Conservation (phyloP, 345 rosid species). For the Gossypium rotundifolium region DNA sequence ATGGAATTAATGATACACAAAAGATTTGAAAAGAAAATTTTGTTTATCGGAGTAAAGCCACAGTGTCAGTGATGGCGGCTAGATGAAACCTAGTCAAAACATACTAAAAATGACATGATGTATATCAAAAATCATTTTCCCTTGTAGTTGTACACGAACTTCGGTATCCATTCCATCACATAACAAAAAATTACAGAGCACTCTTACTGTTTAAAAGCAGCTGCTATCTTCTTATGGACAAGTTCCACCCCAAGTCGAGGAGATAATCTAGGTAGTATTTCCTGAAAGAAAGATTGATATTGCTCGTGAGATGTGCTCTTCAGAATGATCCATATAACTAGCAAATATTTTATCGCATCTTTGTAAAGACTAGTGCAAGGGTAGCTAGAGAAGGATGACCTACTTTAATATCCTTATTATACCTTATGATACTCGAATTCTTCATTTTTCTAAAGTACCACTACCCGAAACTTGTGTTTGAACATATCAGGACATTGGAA, state of each 20-base stretch:
- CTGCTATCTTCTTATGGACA: slow-evolving; percentile 68
- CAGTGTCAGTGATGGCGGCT: neutral
- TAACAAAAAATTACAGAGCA: neutral
- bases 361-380: neutral
- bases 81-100: slow-evolving; percentile 1
- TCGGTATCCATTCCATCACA: neutral
- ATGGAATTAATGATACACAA: neutral
- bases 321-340: slow-evolving; percentile 5
- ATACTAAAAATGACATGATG: neutral
- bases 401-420: neutral
- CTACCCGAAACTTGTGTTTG: neutral
- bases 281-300: slow-evolving; percentile 30
- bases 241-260: slow-evolving; percentile 68
- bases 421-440: neutral
- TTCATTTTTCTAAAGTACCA: neutral
- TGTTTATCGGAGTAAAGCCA: slow-evolving; percentile 3
- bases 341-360: neutral
- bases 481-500: neutral
- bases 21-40: neutral
- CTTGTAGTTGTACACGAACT: neutral
- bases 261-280: slow-evolving; percentile 60
- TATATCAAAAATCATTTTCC: neutral
- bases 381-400: neutral
- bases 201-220: slow-evolving; percentile 46
- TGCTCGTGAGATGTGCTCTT: neutral